phyloP scores from a whole-genome alignment of 2,329 filamentous ascomycete species.

The Claviceps humidiphila region DNA sequence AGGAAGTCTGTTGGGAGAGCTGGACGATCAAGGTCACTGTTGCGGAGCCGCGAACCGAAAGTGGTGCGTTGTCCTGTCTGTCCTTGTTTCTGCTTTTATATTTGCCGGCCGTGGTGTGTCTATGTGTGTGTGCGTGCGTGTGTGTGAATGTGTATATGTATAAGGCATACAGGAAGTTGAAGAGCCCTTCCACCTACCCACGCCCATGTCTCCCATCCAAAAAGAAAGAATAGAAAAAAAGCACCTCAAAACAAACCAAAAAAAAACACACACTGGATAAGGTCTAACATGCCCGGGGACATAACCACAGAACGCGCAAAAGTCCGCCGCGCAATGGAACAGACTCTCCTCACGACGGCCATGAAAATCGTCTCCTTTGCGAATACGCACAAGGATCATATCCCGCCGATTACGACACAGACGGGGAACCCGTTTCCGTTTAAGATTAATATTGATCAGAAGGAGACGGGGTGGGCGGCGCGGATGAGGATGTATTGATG shows the following conservation, averaged over 20 bases:
- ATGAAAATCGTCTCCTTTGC: conserved; percentile 83
- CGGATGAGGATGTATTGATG: conserved; percentile 60
- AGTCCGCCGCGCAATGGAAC: conserved; percentile 81
- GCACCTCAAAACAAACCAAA: not conserved
- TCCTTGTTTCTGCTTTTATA: not conserved
- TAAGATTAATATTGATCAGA: conserved; percentile 79
- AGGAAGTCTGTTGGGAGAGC: conserved; percentile 93
- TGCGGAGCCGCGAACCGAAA: conserved; percentile 77
- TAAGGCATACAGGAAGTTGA: too few relatives aligned
- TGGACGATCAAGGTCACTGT: conserved; percentile 94
- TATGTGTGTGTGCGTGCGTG: too few relatives aligned
- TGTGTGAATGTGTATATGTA: too few relatives aligned
- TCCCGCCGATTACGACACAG: conserved; percentile 90
- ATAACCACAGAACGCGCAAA: conserved; percentile 59
- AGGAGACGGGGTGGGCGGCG: conserved; percentile 61
- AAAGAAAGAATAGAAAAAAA: not conserved
- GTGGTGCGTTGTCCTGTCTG: conserved; percentile 42
- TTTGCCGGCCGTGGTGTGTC: too few relatives aligned
- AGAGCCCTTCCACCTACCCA: too few relatives aligned
- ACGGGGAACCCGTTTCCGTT: conserved; percentile 93
- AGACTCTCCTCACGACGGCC: conserved; percentile 72
- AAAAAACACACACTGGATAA: not conserved
- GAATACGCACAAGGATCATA: conserved; percentile 86
- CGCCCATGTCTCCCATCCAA: not conserved
- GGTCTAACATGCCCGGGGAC: too few relatives aligned